Evolutionary conservation across 257 asterid species (phyloP), one percentile per base, ranked within the genome.

Genomic region (Nicotiana paniculata): DNA sequence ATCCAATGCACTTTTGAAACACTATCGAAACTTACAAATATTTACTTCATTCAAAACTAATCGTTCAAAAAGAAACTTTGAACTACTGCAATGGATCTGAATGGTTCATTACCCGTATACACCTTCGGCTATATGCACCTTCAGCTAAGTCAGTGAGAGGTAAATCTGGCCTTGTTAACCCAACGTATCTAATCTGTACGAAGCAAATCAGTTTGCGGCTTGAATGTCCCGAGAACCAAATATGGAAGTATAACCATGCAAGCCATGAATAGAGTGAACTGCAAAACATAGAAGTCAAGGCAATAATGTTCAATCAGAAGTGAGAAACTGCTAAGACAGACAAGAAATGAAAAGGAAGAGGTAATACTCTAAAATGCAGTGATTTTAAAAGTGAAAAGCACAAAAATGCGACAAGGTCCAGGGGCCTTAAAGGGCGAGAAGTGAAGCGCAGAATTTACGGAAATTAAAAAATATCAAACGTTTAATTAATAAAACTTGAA

Each of bases 181-280:
- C 80, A 53, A 70, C 77, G 35, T 55, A 70, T 84, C 82, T 85
- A 91, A 85, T 91, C 94, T 88, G 81, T 85, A 81, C 94, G 93
- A 70, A 89, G 87, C 85, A 85, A 74, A 80, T 89, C 91, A 1
- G 86, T 81, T 81, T 87, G 91, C 17, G 88, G 70, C 82, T 87
- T 89, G 85, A 88, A 83, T 32, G 88, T 84, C 28, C 89, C 90
- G 30, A 89, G 84, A 59, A 89, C 86, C 89, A 89, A 81, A 83
- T 87, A 79, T 39, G 94, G 92, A 24, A 91, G 53, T 80, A 88
- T 83, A 76, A 91, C 91, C 92, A 88, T 88, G 90, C 87, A 83
- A 37, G 90, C 91, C 94, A 91, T 89, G 87, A 91, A 91, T 37
- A 91, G 92, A 46, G 91, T 88, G 87, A 91, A 91, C 93, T 91